A percentile compares a stretch with the other conserved stretches of the same genome.
phyloP scores from a whole-genome alignment of 1,284 basidiomycete species.

The Wallemia mellicola region DNA sequence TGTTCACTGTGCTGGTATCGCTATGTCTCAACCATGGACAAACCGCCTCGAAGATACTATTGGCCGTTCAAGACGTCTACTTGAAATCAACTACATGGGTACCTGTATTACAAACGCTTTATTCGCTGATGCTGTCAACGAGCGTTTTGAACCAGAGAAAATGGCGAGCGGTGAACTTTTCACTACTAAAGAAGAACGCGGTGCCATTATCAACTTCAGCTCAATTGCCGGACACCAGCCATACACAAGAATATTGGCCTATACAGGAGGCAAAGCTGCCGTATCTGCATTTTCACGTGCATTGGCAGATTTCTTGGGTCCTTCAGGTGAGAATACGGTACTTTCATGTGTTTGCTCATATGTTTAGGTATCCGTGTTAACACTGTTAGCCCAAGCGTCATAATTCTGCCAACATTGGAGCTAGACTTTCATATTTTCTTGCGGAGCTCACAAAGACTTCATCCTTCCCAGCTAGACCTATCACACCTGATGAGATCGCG shows the following conservation, averaged over 20 bases:
- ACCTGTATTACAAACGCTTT: slow-evolving; percentile 14
- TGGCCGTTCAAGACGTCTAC: slow-evolving; percentile 13
- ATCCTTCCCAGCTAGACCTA: slow-evolving; percentile 13
- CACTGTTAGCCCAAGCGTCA: slow-evolving; percentile 14
- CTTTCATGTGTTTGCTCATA: too few species aligned
- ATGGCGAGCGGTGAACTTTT: slow-evolving; percentile 6
- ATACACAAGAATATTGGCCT: slow-evolving; percentile 11
- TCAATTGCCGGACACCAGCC: slow-evolving; percentile 11
- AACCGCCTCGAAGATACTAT: slow-evolving; percentile 7
- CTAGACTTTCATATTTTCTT: slow-evolving; percentile 7
- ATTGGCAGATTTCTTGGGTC: slow-evolving; percentile 13
- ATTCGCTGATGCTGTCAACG: slow-evolving; percentile 15
- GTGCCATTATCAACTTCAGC: slow-evolving; percentile 15
- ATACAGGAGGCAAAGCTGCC: slow-evolving; percentile 14
- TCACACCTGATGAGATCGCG: slow-evolving; percentile 11
- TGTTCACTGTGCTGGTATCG: slow-evolving; percentile 14
- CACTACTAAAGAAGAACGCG: slow-evolving; percentile 13
- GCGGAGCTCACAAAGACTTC: slow-evolving; percentile 11
- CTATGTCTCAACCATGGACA: slow-evolving; percentile 5
- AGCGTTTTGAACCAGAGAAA: slow-evolving; percentile 8
- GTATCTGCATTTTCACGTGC: slow-evolving; percentile 13
- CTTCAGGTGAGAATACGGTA: slow-evolving; percentile 8
- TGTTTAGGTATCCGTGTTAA: slow-evolving; percentile 12
- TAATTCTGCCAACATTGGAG: slow-evolving; percentile 12
- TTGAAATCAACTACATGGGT: slow-evolving; percentile 13